These are phyloP conservation scores for Lactarius akahatsu DNA, from an alignment of 768 basidiomycete species.

Conservation along the genomic window DNA sequence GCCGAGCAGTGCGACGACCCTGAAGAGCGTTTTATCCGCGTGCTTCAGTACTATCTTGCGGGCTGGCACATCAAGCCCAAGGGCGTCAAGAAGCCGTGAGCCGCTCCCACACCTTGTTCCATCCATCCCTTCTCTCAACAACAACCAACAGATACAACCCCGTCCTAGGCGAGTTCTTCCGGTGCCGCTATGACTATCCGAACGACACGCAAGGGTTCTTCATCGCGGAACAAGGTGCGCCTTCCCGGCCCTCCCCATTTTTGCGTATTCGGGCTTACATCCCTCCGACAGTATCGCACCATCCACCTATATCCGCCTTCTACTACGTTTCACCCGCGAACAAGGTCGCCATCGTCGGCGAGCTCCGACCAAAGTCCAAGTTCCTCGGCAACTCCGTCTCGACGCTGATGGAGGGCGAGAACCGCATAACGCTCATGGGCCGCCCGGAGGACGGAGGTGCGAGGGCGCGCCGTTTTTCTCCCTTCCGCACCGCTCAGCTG, in stretches of 20 bases:
- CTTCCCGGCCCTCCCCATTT: neutral
- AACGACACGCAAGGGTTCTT: conserved; percentile 94
- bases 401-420: conserved; percentile 96
- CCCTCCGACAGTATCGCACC: conserved; percentile 75
- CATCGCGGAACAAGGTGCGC: conserved; percentile 89
- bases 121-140: conserved; percentile 8
- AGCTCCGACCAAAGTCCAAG: conserved; percentile 91
- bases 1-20: conserved; percentile 78
- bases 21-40: conserved; percentile 87
- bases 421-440: conserved; percentile 79
- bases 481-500: neutral
- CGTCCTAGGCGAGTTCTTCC: conserved; percentile 95
- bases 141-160: conserved; percentile 72
- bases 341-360: conserved; percentile 82
- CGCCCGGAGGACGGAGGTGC: conserved; percentile 82
- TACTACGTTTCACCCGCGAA: conserved; percentile 93
- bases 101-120: conserved; percentile 25
- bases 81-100: conserved; percentile 98
- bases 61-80: conserved; percentile 99
- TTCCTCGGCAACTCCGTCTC: conserved; percentile 97
- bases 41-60: conserved; percentile 93
- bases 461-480: too few species aligned
- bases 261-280: neutral
- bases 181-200: conserved; percentile 89
- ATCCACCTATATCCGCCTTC: conserved; percentile 94